Conservation (phyloP, 306 rosid species). For the Cucumis melo region DNA sequence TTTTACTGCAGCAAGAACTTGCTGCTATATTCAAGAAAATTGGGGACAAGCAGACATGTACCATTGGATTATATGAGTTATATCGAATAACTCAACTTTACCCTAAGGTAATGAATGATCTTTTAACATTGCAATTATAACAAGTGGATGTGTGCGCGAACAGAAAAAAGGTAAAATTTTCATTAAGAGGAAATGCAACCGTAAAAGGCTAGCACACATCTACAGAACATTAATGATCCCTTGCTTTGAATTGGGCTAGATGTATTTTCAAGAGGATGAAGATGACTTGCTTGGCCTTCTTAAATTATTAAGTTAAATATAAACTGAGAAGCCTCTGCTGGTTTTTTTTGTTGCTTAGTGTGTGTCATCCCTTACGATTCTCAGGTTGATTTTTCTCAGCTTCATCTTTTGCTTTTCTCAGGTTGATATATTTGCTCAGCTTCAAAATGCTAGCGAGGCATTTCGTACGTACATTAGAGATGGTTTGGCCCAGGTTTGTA, state of each 20-base stretch:
- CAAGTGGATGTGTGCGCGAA: background rate
- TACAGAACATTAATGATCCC: background rate
- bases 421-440: constrained; percentile 98
- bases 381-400: constrained; percentile 96
- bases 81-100: constrained; percentile 91
- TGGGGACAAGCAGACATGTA: constrained; percentile 98
- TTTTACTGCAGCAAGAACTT: constrained; percentile 70
- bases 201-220: background rate
- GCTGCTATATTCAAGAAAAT: constrained; percentile 98
- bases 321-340: background rate
- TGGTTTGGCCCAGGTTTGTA: constrained; percentile 81
- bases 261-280: background rate
- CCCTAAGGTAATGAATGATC: constrained; percentile 49
- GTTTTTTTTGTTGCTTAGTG: background rate
- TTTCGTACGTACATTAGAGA: constrained; percentile 96
- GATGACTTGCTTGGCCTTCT: background rate
- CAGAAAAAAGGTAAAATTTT: background rate
- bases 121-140: background rate
- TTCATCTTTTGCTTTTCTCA: constrained; percentile 33
- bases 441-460: constrained; percentile 97
- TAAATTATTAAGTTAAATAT: background rate
- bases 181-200: background rate
- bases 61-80: constrained; percentile 81
- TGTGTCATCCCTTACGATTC: background rate
- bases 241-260: background rate